Evolutionary conservation across 2,329 filamentous ascomycete genomes (phyloP).

Genomic region (Dendrostoma leiphaemia): DNA sequence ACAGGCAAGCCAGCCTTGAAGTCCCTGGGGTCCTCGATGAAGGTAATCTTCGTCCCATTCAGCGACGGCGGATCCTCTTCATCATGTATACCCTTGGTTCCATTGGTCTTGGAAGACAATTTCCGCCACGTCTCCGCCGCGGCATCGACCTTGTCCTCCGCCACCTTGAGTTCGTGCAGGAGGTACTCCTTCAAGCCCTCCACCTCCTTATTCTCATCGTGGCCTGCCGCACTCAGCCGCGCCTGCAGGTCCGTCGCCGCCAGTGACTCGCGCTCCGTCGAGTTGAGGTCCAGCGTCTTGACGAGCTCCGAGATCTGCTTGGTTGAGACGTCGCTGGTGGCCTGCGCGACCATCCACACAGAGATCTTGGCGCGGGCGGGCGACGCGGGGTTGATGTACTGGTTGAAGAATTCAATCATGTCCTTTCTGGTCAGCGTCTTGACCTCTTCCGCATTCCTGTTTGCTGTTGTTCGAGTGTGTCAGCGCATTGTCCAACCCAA

Average conservation of each 20-base stretch:
- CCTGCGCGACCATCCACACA: constrained; percentile 78
- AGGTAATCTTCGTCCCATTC: constrained; percentile 53
- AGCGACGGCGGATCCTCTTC: constrained; percentile 32
- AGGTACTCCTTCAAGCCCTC: constrained; percentile 51
- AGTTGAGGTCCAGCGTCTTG: constrained; percentile 32
- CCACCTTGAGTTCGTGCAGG: constrained; percentile 43
- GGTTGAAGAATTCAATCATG: constrained; percentile 74
- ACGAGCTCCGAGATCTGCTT: constrained; percentile 42
- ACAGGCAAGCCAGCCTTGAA: constrained; percentile 77
- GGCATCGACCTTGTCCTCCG: constrained; percentile 47
- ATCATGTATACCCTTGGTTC: constrained; percentile 29
- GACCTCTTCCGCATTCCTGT: constrained; percentile 59
- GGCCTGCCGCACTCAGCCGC: constrained; percentile 32
- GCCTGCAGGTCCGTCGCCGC: constrained; percentile 33
- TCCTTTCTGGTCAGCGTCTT: constrained; percentile 74
- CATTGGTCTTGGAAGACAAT: constrained; percentile 32
- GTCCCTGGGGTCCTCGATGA: constrained; percentile 74
- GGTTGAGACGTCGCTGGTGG: constrained; percentile 43
- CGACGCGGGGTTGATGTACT: constrained; percentile 74
- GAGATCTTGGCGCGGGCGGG: constrained; percentile 75
- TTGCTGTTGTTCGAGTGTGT: constrained; percentile 4
- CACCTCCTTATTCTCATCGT: constrained; percentile 48
- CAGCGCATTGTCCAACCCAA: neutral
- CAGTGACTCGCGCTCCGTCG: constrained; percentile 28
- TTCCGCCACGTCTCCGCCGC: constrained; percentile 35